These are phyloP conservation scores for Prunus yedoensis DNA, from an alignment of 331 rosid species.

Conservation along the genomic window DNA sequence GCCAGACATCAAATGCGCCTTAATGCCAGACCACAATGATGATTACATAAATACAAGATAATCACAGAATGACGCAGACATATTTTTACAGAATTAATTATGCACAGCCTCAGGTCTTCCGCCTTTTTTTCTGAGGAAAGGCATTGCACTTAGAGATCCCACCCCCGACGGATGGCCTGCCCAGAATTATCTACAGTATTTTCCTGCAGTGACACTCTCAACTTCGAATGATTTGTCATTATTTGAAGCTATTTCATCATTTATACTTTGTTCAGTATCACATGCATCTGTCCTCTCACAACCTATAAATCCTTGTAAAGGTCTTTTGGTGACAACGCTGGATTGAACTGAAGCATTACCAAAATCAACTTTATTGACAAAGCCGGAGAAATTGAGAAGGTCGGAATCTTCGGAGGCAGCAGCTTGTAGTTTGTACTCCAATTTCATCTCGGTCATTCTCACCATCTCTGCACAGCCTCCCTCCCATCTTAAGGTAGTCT, in stretches of 20 bases:
- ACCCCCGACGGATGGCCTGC: conserved; percentile 26
- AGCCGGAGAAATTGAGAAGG: conserved; percentile 27
- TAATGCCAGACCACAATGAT: too few species aligned
- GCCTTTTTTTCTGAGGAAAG: conserved; percentile 59
- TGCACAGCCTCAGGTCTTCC: conserved; percentile 41
- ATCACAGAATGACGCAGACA: too few species aligned
- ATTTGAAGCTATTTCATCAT: conserved; percentile 17
- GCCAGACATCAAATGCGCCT: too few species aligned
- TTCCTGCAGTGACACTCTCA: conserved; percentile 22
- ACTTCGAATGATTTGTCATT: conserved; percentile 28
- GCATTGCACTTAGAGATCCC: conserved; percentile 63
- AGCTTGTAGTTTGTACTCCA: conserved; percentile 20
- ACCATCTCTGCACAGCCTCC: conserved; percentile 62
- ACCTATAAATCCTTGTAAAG: background rate
- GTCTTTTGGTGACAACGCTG: background rate
- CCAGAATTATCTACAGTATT: conserved; percentile 26
- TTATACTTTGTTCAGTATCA: conserved; percentile 19
- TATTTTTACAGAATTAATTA: background rate
- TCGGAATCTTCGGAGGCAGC: conserved; percentile 20
- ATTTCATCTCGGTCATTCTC: conserved; percentile 31
- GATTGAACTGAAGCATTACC: conserved; percentile 3
- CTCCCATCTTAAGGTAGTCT: conserved; percentile 52
- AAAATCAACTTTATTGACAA: conserved; percentile 18
- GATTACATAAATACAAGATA: too few species aligned
- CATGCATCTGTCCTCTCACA: conserved; percentile 14